Conservation (phyloP, 2,329 filamentous ascomycete genomes). For the Epichloe hybrida region DNA sequence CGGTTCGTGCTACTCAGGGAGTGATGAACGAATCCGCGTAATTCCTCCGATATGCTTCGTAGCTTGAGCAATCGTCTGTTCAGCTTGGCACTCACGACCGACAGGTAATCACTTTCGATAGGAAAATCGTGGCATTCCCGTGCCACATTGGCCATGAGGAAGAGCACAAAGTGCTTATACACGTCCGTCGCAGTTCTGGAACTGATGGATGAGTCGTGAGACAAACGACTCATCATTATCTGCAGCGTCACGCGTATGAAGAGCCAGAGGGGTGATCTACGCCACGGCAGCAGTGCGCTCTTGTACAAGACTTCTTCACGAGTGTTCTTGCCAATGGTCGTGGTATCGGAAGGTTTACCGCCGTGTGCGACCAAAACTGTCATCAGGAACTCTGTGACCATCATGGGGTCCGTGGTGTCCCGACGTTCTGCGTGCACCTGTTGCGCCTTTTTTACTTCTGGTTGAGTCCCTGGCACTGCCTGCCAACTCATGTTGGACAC, state of each 20-base stretch:
- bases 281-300: conserved; percentile 23
- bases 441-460: conserved; percentile 27
- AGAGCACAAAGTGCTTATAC: conserved; percentile 5
- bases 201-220: conserved; percentile 3
- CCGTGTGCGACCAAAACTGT: conserved; percentile 23
- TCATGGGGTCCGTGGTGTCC: conserved; percentile 32
- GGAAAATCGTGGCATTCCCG: neutral
- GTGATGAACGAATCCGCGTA: neutral
- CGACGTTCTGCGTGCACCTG: conserved; percentile 24
- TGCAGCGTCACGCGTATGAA: conserved; percentile 39
- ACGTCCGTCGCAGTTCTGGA: neutral
- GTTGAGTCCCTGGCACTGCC: conserved; percentile 8
- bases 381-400: conserved; percentile 34
- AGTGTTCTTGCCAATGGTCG: conserved; percentile 34
- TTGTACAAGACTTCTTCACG: conserved; percentile 39
- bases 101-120: conserved; percentile 15
- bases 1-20: neutral
- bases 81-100: conserved; percentile 29
- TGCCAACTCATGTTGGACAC: conserved; percentile 16
- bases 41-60: neutral
- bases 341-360: conserved; percentile 15
- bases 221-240: conserved; percentile 6
- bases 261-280: conserved; percentile 40
- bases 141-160: conserved; percentile 1
- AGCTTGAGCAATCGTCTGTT: conserved; percentile 27